A percentile compares a stretch with the other conserved stretches of the same genome.
Conservation (phyloP, 805 yeast species). For the Suhomyces sp. region DNA sequence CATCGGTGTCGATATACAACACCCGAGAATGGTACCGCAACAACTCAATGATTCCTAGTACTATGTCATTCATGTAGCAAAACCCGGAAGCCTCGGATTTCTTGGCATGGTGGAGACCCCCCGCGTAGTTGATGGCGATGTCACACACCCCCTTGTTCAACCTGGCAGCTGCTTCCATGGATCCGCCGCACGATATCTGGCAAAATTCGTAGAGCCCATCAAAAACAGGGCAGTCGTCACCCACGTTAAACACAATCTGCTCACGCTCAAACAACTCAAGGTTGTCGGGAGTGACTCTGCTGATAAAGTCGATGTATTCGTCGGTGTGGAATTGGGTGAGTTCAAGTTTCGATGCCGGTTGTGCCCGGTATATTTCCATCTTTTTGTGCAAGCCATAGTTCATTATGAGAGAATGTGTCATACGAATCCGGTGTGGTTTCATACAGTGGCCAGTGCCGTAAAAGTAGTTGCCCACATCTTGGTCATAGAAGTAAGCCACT, state of each 20-base stretch:
- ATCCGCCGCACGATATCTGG: constrained; percentile 25
- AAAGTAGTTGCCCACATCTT: constrained; percentile 28
- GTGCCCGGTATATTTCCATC: constrained; percentile 29
- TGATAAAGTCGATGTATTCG: constrained; percentile 19
- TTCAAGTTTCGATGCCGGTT: constrained; percentile 26
- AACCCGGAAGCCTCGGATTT: constrained; percentile 26
- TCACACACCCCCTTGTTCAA: constrained; percentile 25
- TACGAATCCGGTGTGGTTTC: constrained; percentile 29
- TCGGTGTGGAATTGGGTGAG: constrained; percentile 25
- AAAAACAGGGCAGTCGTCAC: constrained; percentile 26
- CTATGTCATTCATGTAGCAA: constrained; percentile 27
- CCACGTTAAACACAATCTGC: constrained; percentile 26
- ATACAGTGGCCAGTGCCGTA: constrained; percentile 30
- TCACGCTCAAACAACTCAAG: constrained; percentile 25
- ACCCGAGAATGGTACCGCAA: constrained; percentile 25
- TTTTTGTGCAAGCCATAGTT: constrained; percentile 28
- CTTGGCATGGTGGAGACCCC: constrained; percentile 28
- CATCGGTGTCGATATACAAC: constrained; percentile 26
- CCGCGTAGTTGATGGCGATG: constrained; percentile 27
- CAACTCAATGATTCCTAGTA: constrained; percentile 25
- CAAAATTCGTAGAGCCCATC: constrained; percentile 27
- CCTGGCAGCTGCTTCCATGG: constrained; percentile 29
- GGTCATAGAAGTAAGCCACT: constrained; percentile 28
- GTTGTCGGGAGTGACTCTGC: constrained; percentile 23
- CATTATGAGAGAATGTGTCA: constrained; percentile 30